A percentile compares a stretch with the other conserved stretches of the same genome.
These are phyloP conservation scores for Trichocladium uniseriatum DNA, from an alignment of 495 filamentous ascomycete genomes.

Conservation along the genomic window DNA sequence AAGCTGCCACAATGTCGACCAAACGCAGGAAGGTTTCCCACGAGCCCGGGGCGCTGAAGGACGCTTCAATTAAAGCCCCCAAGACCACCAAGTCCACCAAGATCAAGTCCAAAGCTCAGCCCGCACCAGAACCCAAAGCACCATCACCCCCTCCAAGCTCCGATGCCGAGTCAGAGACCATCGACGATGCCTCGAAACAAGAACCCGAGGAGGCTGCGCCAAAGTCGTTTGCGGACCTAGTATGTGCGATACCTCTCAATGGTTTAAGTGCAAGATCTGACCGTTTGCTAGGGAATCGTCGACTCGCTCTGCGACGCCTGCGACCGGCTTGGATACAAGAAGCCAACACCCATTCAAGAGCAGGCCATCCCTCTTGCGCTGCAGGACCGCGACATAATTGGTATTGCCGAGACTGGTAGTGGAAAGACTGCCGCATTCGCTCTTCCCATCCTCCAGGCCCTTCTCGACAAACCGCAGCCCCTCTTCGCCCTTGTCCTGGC, in stretches of 20 bases:
- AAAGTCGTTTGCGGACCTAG: slow-evolving; percentile 71
- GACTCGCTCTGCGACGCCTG: slow-evolving; percentile 85
- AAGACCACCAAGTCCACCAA: slow-evolving; percentile 8
- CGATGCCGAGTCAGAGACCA: slow-evolving; percentile 15
- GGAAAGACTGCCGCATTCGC: slow-evolving; percentile 92
- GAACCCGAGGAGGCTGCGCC: slow-evolving; percentile 21
- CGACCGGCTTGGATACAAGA: slow-evolving; percentile 65
- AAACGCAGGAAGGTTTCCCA: slow-evolving; percentile 23
- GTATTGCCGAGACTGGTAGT: slow-evolving; percentile 85
- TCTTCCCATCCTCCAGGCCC: slow-evolving; percentile 75
- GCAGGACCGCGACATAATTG: slow-evolving; percentile 76
- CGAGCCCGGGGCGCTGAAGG: neutral
- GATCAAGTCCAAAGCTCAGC: neutral
- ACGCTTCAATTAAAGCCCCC: neutral
- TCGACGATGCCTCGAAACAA: slow-evolving; percentile 15
- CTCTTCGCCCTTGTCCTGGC: slow-evolving; percentile 76
- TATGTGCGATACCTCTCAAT: neutral
- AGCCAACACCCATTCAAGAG: slow-evolving; percentile 69
- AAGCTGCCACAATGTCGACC: slow-evolving; percentile 14
- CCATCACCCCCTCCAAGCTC: slow-evolving; percentile 2
- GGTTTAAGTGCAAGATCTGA: slow-evolving; percentile 7
- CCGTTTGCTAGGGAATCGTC: slow-evolving; percentile 54
- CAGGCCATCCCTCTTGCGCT: slow-evolving; percentile 75
- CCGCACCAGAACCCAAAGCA: slow-evolving; percentile 3
- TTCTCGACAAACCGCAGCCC: slow-evolving; percentile 73